Evolutionary conservation across 768 basidiomycete genomes (phyloP), one percentile per base, ranked within the genome.

Genomic region (Leucocoprinus leucothites): DNA sequence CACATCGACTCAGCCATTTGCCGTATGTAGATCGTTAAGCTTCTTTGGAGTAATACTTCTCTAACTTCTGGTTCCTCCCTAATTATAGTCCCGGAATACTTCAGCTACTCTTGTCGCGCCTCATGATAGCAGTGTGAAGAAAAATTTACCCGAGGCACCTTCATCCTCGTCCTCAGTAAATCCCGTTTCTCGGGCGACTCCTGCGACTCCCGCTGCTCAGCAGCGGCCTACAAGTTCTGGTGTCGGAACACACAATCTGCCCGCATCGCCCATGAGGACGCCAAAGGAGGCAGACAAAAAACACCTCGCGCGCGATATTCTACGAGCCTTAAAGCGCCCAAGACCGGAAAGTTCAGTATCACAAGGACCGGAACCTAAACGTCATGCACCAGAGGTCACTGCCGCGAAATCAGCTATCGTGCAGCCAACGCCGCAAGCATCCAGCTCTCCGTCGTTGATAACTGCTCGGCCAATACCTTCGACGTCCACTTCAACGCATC

Each of bases 221-320:
- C 9, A 24, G 2, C 22, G 22, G 7, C 36, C 36, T 25, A 40
- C 35, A 28, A 16, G n/a, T 48, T 47, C 52, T 19, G n/a, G 1
- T 9, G 19, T 18, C 26, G 14, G 18, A 9, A 26, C 16, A 21
- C 11, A 31, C 24, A 26, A 28, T 18, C 14, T 28, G 19, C n/a
- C 35, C 5, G 14, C 16, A 16, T 43, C 54, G 14, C 47, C 54
- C 14, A 21, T 51, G 46, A 68, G 68, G 49, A 69, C 71, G 3
- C 76, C 77, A 22, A 57, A 62, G 31, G 67, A 80, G 25, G 82
- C 79, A 5, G 73, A 83, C 62, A 79, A 71, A 59, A 76, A 67
- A 44, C 73, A 71, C 41, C 71, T 87, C 24, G 85, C 85, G 1
- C 75, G 70, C 42, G 83, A 85, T 64, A 70, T 87, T 43, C 59